Evolutionary conservation across 805 yeast species (phyloP), one percentile per base, ranked within the genome.

Genomic region (Cyberlindnera samutprakarnensis): DNA sequence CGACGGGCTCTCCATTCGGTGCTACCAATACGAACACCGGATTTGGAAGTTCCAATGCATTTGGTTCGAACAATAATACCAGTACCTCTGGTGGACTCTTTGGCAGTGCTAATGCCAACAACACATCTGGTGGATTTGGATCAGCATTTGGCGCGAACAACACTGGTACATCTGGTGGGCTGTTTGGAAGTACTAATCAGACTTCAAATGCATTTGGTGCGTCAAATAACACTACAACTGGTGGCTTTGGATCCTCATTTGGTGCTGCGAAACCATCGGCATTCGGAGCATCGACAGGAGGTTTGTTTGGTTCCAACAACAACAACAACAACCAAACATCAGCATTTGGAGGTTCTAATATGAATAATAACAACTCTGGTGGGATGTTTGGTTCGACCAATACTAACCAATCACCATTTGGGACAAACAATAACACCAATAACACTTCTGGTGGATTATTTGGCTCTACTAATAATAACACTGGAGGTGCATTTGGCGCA

Each of bases 251-350:
- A 15, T 33, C 48, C 9, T 57, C 62, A 2, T 61, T 61, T 37
- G 64, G 64, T 9, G 41, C 39, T 23, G 9, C 24, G 30, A 56
- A 47, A 17, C 28, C 28, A 13, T 25, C 28, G 17, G 21, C 20
- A 17, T 25, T 25, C 22, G 25, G 27, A 16, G 8, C 31, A 4
- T 15, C 35, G 9, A 51, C 56, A n/a, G 64, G 67, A 12, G 69
- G 71, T 4, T 47, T 68, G 35, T 72, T 72, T 48, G 75, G 75
- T 14, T 17, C 32, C 9, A 23, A 21, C n/a, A 13, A 8, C 13
- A 23, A 8, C 6, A 44, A 35, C 32, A 31, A 46, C 26, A 38
- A 38, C 18, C 23, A 23, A 15, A 24, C 26, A 7, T 46, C 49
- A 7, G 60, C 64, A 3, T 61, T 62, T 36, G 66, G 66, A 12